Percentiles rank a stretch among this genome's conserved stretches.
Conservation (phyloP, 176 grass and related monocot genomes). For the Carex myosuroides region DNA sequence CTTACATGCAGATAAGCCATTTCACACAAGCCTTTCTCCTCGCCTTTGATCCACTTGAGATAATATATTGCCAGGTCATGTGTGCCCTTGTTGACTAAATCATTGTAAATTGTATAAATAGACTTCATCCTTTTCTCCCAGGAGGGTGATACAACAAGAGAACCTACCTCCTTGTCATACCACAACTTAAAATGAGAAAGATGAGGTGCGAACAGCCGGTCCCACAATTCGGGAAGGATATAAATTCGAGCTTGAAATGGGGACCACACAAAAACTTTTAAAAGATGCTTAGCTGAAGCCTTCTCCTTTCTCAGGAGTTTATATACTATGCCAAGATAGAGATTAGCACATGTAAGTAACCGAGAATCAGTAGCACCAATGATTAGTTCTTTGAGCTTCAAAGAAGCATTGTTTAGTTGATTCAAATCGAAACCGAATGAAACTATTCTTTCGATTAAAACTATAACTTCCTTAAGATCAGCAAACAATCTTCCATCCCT, state of each 20-base stretch:
- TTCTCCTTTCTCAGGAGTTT: neutral
- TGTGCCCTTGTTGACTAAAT: conserved; percentile 44
- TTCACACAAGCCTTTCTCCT: conserved; percentile 12
- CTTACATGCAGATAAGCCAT: conserved; percentile 7
- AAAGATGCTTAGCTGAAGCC: conserved; percentile 37
- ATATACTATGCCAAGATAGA: conserved; percentile 24
- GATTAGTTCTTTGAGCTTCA: conserved; percentile 23
- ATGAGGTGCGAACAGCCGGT: conserved; percentile 40
- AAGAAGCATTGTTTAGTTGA: conserved; percentile 36
- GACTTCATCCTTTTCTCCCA: conserved; percentile 24
- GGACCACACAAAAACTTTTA: conserved; percentile 54
- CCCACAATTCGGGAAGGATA: conserved; percentile 55
- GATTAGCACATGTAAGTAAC: conserved; percentile 19
- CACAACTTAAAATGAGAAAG: conserved; percentile 50
- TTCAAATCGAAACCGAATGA: conserved; percentile 21
- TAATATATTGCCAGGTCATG: conserved; percentile 63
- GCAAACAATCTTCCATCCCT: conserved; percentile 29
- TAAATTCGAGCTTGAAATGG: conserved; percentile 37
- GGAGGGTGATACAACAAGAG: neutral
- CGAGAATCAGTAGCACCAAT: conserved; percentile 8
- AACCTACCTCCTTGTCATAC: conserved; percentile 43
- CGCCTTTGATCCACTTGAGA: conserved; percentile 67
- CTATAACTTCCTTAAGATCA: conserved; percentile 37
- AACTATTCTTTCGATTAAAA: conserved; percentile 35
- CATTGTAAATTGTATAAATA: conserved; percentile 30